Evolutionary conservation across 2,329 filamentous ascomycete species (phyloP).

Genomic region (Coniochaeta hoffmannii): DNA sequence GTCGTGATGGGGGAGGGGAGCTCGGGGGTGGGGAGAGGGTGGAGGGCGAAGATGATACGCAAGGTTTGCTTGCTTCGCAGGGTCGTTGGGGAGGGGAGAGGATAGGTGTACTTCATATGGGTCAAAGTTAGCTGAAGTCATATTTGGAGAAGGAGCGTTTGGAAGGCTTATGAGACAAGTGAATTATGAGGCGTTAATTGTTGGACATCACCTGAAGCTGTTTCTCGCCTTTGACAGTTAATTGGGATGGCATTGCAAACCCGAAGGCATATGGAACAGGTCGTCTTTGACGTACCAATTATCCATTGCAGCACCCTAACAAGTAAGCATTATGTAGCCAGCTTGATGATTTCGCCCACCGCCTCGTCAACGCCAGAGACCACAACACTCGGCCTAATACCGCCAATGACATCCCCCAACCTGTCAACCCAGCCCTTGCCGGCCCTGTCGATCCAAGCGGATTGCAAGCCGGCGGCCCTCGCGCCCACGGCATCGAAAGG

Average conservation of each 20-base stretch:
- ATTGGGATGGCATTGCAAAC: no score
- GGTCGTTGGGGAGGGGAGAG: background rate
- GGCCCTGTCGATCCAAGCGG: slow-evolving; percentile 59
- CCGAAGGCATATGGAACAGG: no score
- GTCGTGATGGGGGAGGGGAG: background rate
- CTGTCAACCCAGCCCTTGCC: slow-evolving; percentile 59
- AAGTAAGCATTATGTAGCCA: background rate
- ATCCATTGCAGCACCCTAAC: no score
- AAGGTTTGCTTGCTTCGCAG: background rate
- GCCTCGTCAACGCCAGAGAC: slow-evolving; percentile 51
- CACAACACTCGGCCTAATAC: slow-evolving; percentile 43
- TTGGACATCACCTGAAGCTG: no score
- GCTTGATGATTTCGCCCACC: slow-evolving; percentile 27
- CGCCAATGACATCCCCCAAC: slow-evolving; percentile 37
- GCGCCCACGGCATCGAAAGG: slow-evolving; percentile 68
- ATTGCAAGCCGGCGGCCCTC: slow-evolving; percentile 50
- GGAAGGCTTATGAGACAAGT: no score
- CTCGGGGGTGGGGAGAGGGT: background rate
- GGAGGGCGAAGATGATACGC: background rate
- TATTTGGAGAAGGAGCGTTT: no score
- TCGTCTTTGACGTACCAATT: background rate
- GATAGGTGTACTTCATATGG: background rate
- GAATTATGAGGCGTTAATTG: no score
- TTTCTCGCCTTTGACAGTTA: no score
- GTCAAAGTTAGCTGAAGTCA: no score